Conservation (phyloP, 768 basidiomycete genomes). For the Kwoniella sp. region DNA sequence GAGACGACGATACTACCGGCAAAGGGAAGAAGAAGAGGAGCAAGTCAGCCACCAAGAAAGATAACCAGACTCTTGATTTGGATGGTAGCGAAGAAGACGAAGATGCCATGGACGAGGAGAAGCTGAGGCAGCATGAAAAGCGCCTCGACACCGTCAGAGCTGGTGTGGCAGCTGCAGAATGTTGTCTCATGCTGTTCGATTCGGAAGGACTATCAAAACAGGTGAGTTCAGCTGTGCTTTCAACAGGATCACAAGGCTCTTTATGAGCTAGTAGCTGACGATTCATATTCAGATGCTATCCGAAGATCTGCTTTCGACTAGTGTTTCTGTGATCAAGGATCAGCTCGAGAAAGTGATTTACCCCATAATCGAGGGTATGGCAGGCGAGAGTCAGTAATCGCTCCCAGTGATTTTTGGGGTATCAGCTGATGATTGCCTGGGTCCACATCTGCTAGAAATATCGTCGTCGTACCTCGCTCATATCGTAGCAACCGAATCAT, state of each 20-base stretch:
- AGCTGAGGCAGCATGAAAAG: slow-evolving; percentile 56
- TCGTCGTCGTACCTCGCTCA: slow-evolving; percentile 38
- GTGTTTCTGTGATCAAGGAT: slow-evolving; percentile 75
- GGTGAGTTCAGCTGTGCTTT: slow-evolving; percentile 59
- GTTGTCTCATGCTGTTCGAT: slow-evolving; percentile 73
- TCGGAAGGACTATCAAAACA: slow-evolving; percentile 82
- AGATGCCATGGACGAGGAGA: slow-evolving; percentile 52
- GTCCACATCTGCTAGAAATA: slow-evolving; percentile 32
- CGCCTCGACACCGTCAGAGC: slow-evolving; percentile 64
- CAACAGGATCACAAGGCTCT: background rate
- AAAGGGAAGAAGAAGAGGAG: slow-evolving; percentile 59
- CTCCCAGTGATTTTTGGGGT: too few species aligned
- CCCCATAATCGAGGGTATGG: slow-evolving; percentile 74
- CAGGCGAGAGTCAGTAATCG: slow-evolving; percentile 41
- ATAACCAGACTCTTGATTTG: background rate
- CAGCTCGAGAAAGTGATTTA: slow-evolving; percentile 77
- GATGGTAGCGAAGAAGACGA: slow-evolving; percentile 42
- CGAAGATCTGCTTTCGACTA: slow-evolving; percentile 83
- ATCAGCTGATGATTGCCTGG: too few species aligned
- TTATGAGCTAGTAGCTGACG: background rate
- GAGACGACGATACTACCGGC: slow-evolving; percentile 22
- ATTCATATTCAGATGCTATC: slow-evolving; percentile 72
- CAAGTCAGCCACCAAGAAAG: slow-evolving; percentile 33
- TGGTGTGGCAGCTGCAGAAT: slow-evolving; percentile 80
- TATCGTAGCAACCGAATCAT: slow-evolving; percentile 28